A percentile compares a stretch with the other conserved stretches of the same genome.
Evolutionary conservation across 2,329 filamentous ascomycete genomes (phyloP).

Genomic region (Grosmannia penicillata): DNA sequence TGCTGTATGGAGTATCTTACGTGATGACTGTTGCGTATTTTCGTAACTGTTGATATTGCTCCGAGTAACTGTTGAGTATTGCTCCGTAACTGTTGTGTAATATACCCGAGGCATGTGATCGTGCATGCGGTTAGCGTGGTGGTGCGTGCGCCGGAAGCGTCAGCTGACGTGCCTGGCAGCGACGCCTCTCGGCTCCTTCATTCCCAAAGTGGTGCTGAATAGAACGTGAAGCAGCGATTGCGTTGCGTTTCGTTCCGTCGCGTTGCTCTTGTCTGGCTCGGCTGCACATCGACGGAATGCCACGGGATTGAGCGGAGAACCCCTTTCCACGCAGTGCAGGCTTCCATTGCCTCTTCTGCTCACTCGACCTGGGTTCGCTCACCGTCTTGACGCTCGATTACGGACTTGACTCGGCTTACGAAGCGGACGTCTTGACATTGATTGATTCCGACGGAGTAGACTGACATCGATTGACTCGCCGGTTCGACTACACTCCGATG

Average conservation of each 20-base stretch:
- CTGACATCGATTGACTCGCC: neutral
- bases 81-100: neutral
- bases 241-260: neutral
- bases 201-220: slow-evolving; percentile 10
- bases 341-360: no score
- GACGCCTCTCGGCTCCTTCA: neutral
- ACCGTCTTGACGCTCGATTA: no score
- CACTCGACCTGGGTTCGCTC: no score
- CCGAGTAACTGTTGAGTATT: neutral
- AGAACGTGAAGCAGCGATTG: neutral
- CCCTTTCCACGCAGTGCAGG: no score
- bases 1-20: neutral
- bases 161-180: neutral
- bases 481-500: neutral
- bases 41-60: neutral
- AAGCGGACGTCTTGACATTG: no score
- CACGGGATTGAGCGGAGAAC: no score
- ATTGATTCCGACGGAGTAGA: no score
- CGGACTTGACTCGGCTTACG: no score
- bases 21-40: neutral
- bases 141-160: slow-evolving; percentile 2
- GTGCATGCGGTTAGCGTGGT: neutral
- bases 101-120: neutral
- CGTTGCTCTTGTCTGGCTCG: neutral
- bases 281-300: no score